Percentiles rank a stretch among this genome's conserved stretches.
phyloP scores from a whole-genome alignment of 2,329 filamentous ascomycete genomes.

The Byssoonygena ceratinophila region DNA sequence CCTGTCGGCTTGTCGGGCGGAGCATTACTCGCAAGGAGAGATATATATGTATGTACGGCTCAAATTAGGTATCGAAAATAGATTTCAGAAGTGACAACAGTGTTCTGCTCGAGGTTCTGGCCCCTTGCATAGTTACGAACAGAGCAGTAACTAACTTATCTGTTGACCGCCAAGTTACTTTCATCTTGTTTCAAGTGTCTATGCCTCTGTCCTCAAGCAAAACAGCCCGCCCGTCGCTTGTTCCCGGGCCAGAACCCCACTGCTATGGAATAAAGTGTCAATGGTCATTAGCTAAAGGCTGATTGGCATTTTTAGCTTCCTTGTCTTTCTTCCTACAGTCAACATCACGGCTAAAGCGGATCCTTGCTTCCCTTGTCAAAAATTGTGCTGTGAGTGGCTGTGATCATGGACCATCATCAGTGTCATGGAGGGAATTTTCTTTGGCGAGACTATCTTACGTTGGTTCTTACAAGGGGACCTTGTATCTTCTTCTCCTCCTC shows the following conservation, averaged over 20 bases:
- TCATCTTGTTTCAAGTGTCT: too few species aligned
- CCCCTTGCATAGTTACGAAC: too few species aligned
- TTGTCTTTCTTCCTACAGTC: neutral
- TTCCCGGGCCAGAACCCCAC: neutral
- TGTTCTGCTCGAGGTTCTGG: neutral
- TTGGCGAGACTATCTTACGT: slow-evolving; percentile 1
- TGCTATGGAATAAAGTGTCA: neutral
- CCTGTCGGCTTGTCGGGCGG: neutral
- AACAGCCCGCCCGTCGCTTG: neutral
- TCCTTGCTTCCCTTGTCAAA: neutral
- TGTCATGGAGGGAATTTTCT: slow-evolving; percentile 2
- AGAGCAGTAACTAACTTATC: too few species aligned
- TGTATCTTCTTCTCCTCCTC: neutral
- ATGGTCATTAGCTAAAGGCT: neutral
- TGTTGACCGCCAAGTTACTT: too few species aligned
- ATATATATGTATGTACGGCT: too few species aligned
- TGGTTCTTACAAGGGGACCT: neutral
- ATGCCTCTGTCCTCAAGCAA: too few species aligned
- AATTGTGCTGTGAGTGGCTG: slow-evolving; percentile 2
- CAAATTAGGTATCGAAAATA: neutral
- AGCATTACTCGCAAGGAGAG: neutral
- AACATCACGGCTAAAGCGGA: slow-evolving; percentile 6
- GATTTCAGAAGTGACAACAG: neutral
- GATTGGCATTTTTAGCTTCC: neutral
- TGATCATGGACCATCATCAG: neutral